Evolutionary conservation across 78 protist species (phyloP), one percentile per base, ranked within the genome.

Genomic region (Dictyostelium firmibasis): DNA sequence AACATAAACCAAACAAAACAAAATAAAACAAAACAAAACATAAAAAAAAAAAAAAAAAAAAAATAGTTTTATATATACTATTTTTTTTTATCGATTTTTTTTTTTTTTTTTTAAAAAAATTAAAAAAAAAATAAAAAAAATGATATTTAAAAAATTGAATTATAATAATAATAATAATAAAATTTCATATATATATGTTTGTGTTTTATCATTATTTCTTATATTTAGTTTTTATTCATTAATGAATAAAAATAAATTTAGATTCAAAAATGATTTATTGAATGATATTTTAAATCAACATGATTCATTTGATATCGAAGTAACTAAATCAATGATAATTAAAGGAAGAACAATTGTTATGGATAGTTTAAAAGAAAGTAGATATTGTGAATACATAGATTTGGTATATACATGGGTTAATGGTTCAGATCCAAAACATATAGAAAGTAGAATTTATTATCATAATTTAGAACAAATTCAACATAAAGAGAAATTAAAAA

Each of bases 401-500:
- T 82, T 97, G 0, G 98, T 99, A 4, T 99, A 98, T 87, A 99
- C 99, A 9, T 99, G 99, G 99, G 99, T 99, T n/a, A 99, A 99
- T 81, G 99, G 99, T 9, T 27, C 91, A 9, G 99, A 99, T 53
- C 98, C 99, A 33, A 62, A 83, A 2, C 44, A 75, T 35, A n/a
- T 60, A n/a, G 25, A 35, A 47, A 25, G 9, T 60, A 82, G 35
- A 60, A 35, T 36, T 16, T 44, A 50, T 25, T 36, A 35, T 25
- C n/a, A 81, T 6, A 27, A 53, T 53, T 29, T 41, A 18, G 25
- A 25, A 81, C 14, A 41, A 53, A 75, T 35, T 75, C 35, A 31
- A 27, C 9, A 23, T 27, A 18, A 75, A 16, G 76, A n/a, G 11
- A 35, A 20, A 36, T 75, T 50, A 50, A 50, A 50, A 50, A 2